Evolutionary conservation across 2,329 filamentous ascomycete species (phyloP).

Genomic region (Aspergillus uvarum): DNA sequence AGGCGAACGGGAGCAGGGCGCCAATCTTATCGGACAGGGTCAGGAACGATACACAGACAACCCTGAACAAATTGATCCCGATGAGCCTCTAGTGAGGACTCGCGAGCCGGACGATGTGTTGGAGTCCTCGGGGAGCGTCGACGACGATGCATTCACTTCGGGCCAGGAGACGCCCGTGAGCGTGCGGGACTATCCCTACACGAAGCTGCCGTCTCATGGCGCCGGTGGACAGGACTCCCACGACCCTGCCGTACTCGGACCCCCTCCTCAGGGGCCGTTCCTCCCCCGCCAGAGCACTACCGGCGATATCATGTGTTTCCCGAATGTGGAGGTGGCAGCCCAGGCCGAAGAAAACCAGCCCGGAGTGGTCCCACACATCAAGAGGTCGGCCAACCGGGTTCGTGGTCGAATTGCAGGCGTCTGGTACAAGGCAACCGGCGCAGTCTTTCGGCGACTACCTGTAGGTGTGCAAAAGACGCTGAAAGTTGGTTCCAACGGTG

Average conservation of each 20-base stretch:
- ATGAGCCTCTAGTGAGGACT: conserved; percentile 38
- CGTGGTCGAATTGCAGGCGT: conserved; percentile 20
- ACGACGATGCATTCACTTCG: conserved; percentile 32
- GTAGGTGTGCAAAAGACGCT: conserved; percentile 52
- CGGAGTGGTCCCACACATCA: conserved; percentile 32
- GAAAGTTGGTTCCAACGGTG: conserved; percentile 41
- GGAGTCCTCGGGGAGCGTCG: conserved; percentile 10
- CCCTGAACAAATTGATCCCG: conserved; percentile 38
- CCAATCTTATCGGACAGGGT: conserved; percentile 39
- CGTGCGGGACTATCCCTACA: conserved; percentile 34
- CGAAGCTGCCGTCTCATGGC: conserved; percentile 31
- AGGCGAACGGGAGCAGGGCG: conserved; percentile 37
- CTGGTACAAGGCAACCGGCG: conserved; percentile 23
- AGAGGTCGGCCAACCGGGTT: conserved; percentile 23
- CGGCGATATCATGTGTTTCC: conserved; percentile 63
- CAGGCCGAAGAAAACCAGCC: conserved; percentile 26
- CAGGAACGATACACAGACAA: conserved; percentile 43
- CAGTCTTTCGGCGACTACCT: conserved; percentile 53
- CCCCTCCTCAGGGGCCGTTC: conserved; percentile 37
- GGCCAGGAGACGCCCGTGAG: conserved; percentile 43
- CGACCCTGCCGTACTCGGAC: conserved; percentile 27
- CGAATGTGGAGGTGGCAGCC: conserved; percentile 35
- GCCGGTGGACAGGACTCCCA: conserved; percentile 21
- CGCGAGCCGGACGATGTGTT: conserved; percentile 30
- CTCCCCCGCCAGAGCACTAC: conserved; percentile 41